phyloP scores from a whole-genome alignment of 352 stramenopile genomes.

The Phytophthora megakarya region DNA sequence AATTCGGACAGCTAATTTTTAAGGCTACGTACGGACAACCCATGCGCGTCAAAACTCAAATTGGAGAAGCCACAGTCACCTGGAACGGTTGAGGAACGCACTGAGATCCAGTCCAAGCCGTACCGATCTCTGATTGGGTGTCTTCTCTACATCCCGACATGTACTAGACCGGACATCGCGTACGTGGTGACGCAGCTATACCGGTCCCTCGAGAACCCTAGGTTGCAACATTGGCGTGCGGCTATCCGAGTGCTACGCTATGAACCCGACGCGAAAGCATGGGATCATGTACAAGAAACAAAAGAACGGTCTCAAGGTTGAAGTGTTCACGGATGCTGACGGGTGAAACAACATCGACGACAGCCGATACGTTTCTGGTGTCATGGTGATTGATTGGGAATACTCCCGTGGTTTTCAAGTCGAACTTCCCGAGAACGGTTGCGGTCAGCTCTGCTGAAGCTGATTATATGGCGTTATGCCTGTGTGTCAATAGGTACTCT shows the following conservation, averaged over 20 bases:
- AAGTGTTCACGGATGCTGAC: conserved; percentile 21
- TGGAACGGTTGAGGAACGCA: not conserved
- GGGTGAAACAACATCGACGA: not conserved
- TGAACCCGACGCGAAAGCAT: too few relatives aligned
- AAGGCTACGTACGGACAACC: conserved; percentile 13
- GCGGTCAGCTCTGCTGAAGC: conserved; percentile 18
- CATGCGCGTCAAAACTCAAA: not conserved
- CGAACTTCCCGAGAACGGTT: conserved; percentile 6
- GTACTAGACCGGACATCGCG: conserved; percentile 6
- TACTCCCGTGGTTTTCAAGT: conserved; percentile 1
- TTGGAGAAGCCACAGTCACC: conserved; percentile 7
- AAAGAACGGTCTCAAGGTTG: not conserved
- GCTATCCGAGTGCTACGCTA: too few relatives aligned
- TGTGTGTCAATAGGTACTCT: conserved; percentile 22
- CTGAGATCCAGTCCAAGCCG: not conserved
- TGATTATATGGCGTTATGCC: conserved; percentile 21
- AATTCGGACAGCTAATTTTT: too few relatives aligned
- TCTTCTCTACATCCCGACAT: conserved; percentile 13
- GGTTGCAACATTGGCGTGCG: not conserved
- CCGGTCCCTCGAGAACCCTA: not conserved
- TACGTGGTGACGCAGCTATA: not conserved
- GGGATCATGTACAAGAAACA: conserved; percentile 8
- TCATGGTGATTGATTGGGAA: conserved; percentile 23
- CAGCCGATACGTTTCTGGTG: conserved; percentile 6
- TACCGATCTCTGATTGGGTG: not conserved